Percentiles rank a stretch among this genome's conserved stretches.
These are phyloP conservation scores for Mollisiaceae sp. DNA, from an alignment of 2,329 filamentous ascomycete species.

Conservation along the genomic window DNA sequence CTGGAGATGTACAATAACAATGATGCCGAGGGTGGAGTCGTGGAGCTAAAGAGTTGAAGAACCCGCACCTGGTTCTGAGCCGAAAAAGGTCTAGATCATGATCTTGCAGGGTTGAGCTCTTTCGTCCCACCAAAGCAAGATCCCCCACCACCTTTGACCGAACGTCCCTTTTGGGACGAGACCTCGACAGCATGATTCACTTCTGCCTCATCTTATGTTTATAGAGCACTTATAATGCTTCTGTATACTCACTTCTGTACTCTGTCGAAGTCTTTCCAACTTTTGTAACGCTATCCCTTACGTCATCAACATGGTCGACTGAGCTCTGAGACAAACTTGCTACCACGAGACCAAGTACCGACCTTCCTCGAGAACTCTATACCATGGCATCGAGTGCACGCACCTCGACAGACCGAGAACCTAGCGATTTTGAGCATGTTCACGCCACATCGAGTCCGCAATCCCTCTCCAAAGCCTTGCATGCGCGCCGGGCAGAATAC, in stretches of 20 bases:
- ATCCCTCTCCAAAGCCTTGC: slow-evolving; percentile 68
- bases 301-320: slow-evolving; percentile 12
- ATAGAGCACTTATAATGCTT: slow-evolving; percentile 1
- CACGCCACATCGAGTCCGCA: slow-evolving; percentile 51
- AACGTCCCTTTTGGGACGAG: background rate
- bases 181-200: background rate
- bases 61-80: background rate
- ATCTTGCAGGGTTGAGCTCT: slow-evolving; percentile 2
- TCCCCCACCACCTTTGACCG: slow-evolving; percentile 3
- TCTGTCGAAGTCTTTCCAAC: background rate
- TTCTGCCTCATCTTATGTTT: background rate
- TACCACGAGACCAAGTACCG: background rate
- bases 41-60: too few relatives aligned
- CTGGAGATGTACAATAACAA: too few relatives aligned
- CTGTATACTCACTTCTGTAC: background rate
- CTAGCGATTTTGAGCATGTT: slow-evolving; percentile 19
- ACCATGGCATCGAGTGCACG: slow-evolving; percentile 33
- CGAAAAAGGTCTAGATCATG: background rate
- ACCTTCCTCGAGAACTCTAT: background rate
- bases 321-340: background rate
- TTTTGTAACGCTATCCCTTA: slow-evolving; percentile 3
- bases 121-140: background rate
- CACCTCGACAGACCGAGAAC: slow-evolving; percentile 27
- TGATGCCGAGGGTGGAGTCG: too few relatives aligned
- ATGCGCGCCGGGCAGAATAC: slow-evolving; percentile 79